Evolutionary conservation across 2,329 filamentous ascomycete genomes (phyloP), one percentile per base, ranked within the genome.

Genomic region (Blastomyces percursus): DNA sequence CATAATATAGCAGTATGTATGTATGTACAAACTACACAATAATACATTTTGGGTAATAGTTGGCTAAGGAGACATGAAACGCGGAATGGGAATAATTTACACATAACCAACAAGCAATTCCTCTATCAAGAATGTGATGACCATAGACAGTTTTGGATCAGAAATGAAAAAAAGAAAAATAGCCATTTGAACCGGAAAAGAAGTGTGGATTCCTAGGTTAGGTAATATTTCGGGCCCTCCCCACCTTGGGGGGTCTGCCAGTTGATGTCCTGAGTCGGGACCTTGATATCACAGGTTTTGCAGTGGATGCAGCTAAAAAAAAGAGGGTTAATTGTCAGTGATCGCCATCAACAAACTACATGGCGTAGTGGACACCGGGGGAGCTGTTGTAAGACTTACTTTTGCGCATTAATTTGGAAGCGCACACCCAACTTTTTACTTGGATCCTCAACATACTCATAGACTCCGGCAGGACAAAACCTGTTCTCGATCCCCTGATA

Each of bases 261-360:
- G 76, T 96, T 96, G 77, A 99, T 97, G 73, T 97, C 94, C 79
- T 99, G 94, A 66, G 87, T 85, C 8, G 94, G 94, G 19, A 91
- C 93, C 80, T 99, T 99, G 79, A 99, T 99, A 76, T 99, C 94
- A 75, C 94, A 99, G 16, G 94, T 99, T 83, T 99, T 99, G 83
- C 94, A 99, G 78, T 99, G 94, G 67, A 99, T 96, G 75, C 94
- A 99, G 78, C 92, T 96, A 71, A 59, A n/a, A 57, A 9, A 27
- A 46, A 5, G 38, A 48, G 27, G 42, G 19, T 54, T 30, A 9
- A n/a, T 30, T 30, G 56, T 59, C 19, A 48, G 56, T n/a, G 56
- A 35, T 1, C 54, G 11, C 24, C 35, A 59, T 48, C 32, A 38
- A 60, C 16, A 24, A 61, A 55, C 30, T 51, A 16, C 14, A 16